Evolutionary conservation across 2,329 filamentous ascomycete species (phyloP).

Genomic region (Raffaelea arxii): DNA sequence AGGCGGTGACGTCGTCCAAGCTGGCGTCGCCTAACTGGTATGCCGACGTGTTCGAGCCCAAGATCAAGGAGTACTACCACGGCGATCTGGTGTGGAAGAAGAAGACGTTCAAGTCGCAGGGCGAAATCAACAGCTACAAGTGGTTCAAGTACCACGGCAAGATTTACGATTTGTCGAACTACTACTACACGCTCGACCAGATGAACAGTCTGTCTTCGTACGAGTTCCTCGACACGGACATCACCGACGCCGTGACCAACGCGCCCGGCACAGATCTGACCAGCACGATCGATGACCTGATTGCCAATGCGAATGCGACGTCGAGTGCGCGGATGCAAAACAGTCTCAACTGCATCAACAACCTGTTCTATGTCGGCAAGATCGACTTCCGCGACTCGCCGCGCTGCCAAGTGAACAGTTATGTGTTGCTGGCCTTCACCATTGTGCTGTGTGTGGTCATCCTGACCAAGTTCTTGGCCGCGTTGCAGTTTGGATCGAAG

Average conservation of each 20-base stretch:
- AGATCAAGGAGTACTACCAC: conserved; percentile 78
- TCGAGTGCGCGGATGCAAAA: conserved; percentile 43
- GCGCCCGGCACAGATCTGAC: conserved; percentile 78
- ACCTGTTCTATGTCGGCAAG: conserved; percentile 73
- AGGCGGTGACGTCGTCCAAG: conserved; percentile 44
- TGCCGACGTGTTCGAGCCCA: conserved; percentile 58
- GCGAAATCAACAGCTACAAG: conserved; percentile 54
- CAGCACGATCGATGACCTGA: conserved; percentile 45
- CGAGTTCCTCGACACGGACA: conserved; percentile 59
- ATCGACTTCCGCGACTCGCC: conserved; percentile 73
- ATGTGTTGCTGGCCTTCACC: conserved; percentile 80
- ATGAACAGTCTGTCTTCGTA: conserved; percentile 48
- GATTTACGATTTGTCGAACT: conserved; percentile 86
- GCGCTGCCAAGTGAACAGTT: conserved; percentile 81
- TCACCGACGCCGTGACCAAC: conserved; percentile 59
- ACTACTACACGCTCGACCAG: conserved; percentile 65
- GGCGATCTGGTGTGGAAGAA: conserved; percentile 70
- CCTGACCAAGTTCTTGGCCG: conserved; percentile 79
- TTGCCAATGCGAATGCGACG: conserved; percentile 48
- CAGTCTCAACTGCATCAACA: conserved; percentile 71
- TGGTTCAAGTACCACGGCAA: conserved; percentile 72
- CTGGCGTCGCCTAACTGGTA: conserved; percentile 70
- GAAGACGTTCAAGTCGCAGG: conserved; percentile 51
- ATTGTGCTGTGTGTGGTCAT: conserved; percentile 75
- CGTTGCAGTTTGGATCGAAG: conserved; percentile 88